These are phyloP conservation scores for Pseudotulostoma volvatum DNA, from an alignment of 495 filamentous ascomycete species.

Conservation along the genomic window DNA sequence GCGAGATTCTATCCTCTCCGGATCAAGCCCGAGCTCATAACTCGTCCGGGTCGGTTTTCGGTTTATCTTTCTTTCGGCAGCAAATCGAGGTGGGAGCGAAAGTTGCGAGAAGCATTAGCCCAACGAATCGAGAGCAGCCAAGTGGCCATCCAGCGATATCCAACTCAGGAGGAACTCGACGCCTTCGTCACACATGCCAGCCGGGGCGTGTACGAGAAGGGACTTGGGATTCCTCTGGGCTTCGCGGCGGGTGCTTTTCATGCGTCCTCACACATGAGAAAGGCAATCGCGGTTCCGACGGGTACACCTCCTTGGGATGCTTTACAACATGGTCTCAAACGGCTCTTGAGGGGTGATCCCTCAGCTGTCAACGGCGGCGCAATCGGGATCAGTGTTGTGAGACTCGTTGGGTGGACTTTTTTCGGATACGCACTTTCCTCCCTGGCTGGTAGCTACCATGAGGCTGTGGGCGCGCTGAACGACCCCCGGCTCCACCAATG, in stretches of 20 bases:
- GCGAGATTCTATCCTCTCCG: conserved; percentile 6
- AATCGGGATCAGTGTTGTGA: conserved; percentile 4
- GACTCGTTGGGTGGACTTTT: conserved; percentile 9
- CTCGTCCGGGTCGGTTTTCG: conserved; percentile 12
- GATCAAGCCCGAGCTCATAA: conserved; percentile 9
- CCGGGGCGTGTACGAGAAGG: conserved; percentile 8
- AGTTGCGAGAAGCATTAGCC: conserved; percentile 1
- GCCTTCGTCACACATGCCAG: conserved; percentile 11
- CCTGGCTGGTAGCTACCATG: conserved; percentile 4
- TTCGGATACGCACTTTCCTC: conserved; percentile 3
- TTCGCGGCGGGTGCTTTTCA: conserved; percentile 2
- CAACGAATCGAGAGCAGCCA: conserved; percentile 9
- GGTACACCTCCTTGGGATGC: background rate
- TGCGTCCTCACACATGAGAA: background rate
- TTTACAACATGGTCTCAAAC: conserved; percentile 1
- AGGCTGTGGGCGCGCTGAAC: conserved; percentile 5
- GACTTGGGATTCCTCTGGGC: conserved; percentile 8
- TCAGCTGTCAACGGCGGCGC: background rate
- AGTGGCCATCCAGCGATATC: conserved; percentile 10
- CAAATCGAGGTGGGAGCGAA: conserved; percentile 5
- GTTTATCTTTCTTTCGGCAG: conserved; percentile 18
- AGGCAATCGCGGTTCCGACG: background rate
- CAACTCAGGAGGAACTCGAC: conserved; percentile 24
- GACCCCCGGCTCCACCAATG: conserved; percentile 17
- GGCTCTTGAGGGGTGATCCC: conserved; percentile 1